Base-by-base conservation (phyloP, 2,329 filamentous ascomycete species). In the Colletotrichum melonis region DNA sequence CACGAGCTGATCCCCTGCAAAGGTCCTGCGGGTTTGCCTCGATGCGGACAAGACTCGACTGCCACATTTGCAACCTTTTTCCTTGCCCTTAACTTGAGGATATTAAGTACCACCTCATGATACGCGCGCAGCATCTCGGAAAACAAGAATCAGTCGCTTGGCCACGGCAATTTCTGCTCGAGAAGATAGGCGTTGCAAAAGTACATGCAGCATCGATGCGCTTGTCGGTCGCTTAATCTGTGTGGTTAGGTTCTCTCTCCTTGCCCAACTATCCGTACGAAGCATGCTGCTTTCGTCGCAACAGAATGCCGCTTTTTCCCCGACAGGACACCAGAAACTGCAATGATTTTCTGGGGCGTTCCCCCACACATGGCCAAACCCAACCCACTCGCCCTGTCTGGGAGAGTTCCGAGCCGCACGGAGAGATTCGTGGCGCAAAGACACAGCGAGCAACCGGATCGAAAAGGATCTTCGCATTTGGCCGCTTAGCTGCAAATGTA, bases 81-180 rank as follows among this genome's bases (percentile, higher is more conserved):
- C 42, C 68, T 55, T n/a, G 54, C 52, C 52, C 57, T 74, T 46
- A 72, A 72, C 68, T 67, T 67, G 72, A 67, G 67, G 63, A 72
- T 63, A 74, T 74, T 67, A 72, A 74, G 72, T 74, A 67, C 68
- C 68, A 60, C 58, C 56, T 58, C 57, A 58, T 66, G 56, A 63
- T 56, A 64, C 54, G 54, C 58, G 30, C n/a, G 12, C 46, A 35
- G 46, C n/a, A 54, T 32, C 12, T 59, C 19, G 22, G 16, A 12
- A 35, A 35, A 26, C 46, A 52, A 32, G 3, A 32, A 1, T 30
- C 16, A 11, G 12, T 38, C 64, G 38, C 55, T 24, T 59, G 35
- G 12, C 11, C 6, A n/a, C 32, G 52, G 49, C 63, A 65, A 24
- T 65, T 28, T 24, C 30, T 55, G 32, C 22, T 11, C 16, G 30